phyloP scores from a whole-genome alignment of 1,139 yeast species.

The Protomyces macrosporus region DNA sequence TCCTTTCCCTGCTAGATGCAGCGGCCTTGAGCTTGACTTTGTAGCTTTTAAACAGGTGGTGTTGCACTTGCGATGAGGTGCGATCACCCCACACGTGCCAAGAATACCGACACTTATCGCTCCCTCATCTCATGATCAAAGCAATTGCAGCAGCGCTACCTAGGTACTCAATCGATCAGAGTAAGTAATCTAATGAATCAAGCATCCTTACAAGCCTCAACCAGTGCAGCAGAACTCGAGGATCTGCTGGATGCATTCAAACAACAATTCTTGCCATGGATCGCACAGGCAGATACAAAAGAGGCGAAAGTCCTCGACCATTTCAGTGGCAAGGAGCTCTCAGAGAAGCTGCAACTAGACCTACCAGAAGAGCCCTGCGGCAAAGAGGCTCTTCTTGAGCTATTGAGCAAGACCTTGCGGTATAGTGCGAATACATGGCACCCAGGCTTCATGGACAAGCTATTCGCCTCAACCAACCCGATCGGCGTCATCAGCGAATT shows the following conservation, averaged over 20 bases:
- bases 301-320: slow-evolving; percentile 24
- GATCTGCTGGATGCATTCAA: slow-evolving; percentile 14
- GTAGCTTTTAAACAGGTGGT: no score
- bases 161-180: no score
- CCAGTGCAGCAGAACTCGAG: slow-evolving; percentile 6
- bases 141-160: no score
- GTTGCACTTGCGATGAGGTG: no score
- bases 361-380: slow-evolving; percentile 31
- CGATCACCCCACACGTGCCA: no score
- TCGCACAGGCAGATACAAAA: slow-evolving; percentile 5
- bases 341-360: slow-evolving; percentile 1
- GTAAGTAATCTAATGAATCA: slow-evolving; percentile 3
- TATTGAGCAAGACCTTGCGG: slow-evolving; percentile 55
- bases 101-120: no score
- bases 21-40: no score
- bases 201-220: slow-evolving; percentile 3
- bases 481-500: slow-evolving; percentile 74
- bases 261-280: slow-evolving; percentile 20
- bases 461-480: slow-evolving; percentile 79
- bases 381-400: slow-evolving; percentile 43
- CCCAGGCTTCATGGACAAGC: slow-evolving; percentile 76
- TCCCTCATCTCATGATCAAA: no score
- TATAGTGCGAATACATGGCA: slow-evolving; percentile 83
- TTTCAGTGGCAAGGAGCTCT: slow-evolving; percentile 9
- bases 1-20: no score